Evolutionary conservation across 192 early-diverging fungal genomes (phyloP), one percentile per base, ranked within the genome.

Genomic region (Backusella parvicylindrica): DNA sequence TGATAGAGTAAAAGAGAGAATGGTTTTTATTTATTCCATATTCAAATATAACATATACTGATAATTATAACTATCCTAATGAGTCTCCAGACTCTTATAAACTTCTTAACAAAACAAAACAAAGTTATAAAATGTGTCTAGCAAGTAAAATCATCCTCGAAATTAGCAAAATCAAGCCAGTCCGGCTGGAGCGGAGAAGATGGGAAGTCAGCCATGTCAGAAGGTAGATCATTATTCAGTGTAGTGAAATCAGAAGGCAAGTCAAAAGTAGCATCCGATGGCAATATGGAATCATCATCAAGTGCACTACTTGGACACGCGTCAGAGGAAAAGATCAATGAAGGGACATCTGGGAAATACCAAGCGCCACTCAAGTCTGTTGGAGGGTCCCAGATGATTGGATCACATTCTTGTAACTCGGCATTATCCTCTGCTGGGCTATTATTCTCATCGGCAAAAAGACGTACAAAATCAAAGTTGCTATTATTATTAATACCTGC

Each of bases 131-230:
- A 38, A 9, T 21, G 18, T 7, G 21, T 60, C 23, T 60, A 60
- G 26, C 53, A 60, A 60, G 53, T 60, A 60, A 60, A 60, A 60
- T 60, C 53, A 60, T 60, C 53, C 53, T 60, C 53, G 26, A 60
- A 60, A 60, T 60, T 60, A 60, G 53, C 53, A 60, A 60, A 60
- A 60, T 60, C 53, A 60, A 60, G 53, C 53, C 53, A 60, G 53
- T 60, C 53, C 23, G 53, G 23, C 26, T 60, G 53, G 26, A 28
- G 53, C 53, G 53, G 53, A 60, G 53, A 60, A 13, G 53, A 60
- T 9, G 53, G 53, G 2, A 60, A 60, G 21, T 60, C 53, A 28
- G 5, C 53, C 9, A 60, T 11, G 28, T 60, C 53, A 60, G 53
- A 60, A 28, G 53, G 23, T 12, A 60, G 53, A 12, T 60, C 53